Conservation (phyloP, 1,139 yeast species). For the Williopsis jadinii region DNA sequence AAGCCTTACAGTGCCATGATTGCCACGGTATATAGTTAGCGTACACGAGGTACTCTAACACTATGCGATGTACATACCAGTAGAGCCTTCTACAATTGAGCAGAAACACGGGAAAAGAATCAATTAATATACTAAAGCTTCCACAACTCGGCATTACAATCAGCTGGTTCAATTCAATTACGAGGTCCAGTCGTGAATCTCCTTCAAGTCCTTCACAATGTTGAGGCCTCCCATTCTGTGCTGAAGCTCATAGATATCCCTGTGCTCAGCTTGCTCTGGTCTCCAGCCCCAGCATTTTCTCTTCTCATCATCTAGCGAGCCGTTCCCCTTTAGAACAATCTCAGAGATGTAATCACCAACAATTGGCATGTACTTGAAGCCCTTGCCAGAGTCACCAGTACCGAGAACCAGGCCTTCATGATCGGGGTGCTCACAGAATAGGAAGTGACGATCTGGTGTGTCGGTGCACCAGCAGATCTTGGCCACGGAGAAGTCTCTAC, state of each 20-base stretch:
- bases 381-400: constrained; percentile 30
- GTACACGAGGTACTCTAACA: no score
- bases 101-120: no score
- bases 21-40: no score
- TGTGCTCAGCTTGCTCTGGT: constrained; percentile 10
- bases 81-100: no score
- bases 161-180: no score
- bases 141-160: no score
- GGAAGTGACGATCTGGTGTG: constrained; percentile 33
- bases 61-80: no score
- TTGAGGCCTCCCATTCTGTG: constrained; percentile 25
- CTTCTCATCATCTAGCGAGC: constrained; percentile 8
- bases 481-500: constrained; percentile 28
- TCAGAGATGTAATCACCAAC: constrained; percentile 30
- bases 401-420: constrained; percentile 22
- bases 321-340: constrained; percentile 14
- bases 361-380: constrained; percentile 32
- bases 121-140: no score
- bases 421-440: constrained; percentile 34
- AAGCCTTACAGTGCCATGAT: no score
- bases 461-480: constrained; percentile 42
- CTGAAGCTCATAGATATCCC: constrained; percentile 15
- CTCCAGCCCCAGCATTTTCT: constrained; percentile 15
- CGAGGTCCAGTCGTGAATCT: neutral
- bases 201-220: constrained; percentile 18